Conservation (phyloP, 257 asterid genomes). For the Solanum appendiculatum region DNA sequence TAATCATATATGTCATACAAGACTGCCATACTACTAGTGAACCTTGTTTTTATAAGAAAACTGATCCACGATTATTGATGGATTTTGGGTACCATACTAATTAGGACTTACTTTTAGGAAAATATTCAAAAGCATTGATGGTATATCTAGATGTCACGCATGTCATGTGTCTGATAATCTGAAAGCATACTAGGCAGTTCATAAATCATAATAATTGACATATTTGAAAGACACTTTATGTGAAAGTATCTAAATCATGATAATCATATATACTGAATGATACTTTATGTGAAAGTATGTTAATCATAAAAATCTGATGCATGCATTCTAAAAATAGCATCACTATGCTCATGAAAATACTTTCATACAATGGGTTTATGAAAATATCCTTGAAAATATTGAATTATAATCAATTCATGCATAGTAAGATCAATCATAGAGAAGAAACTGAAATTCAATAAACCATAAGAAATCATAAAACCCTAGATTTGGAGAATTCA, state of each 20-base stretch:
- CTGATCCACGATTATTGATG: not conserved
- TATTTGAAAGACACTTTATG: no score
- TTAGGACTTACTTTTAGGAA: not conserved
- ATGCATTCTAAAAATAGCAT: not conserved
- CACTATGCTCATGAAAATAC: not conserved
- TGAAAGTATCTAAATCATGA: not conserved
- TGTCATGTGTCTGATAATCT: not conserved
- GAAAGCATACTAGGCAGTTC: not conserved
- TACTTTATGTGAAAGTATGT: not conserved
- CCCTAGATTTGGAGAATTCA: not conserved
- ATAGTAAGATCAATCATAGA: not conserved
- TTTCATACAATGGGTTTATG: no score
- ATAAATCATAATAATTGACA: not conserved
- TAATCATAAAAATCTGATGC: not conserved
- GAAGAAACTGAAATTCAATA: not conserved
- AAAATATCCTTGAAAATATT: not conserved
- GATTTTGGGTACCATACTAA: not conserved
- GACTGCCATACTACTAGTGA: not conserved
- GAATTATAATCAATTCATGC: not conserved
- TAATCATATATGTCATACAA: no score
- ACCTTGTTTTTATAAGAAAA: not conserved
- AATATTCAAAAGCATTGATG: not conserved
- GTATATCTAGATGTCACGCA: not conserved
- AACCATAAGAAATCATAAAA: not conserved
- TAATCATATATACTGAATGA: no score